Evolutionary conservation across 257 asterid species (phyloP).

Genomic region (Avicennia marina): DNA sequence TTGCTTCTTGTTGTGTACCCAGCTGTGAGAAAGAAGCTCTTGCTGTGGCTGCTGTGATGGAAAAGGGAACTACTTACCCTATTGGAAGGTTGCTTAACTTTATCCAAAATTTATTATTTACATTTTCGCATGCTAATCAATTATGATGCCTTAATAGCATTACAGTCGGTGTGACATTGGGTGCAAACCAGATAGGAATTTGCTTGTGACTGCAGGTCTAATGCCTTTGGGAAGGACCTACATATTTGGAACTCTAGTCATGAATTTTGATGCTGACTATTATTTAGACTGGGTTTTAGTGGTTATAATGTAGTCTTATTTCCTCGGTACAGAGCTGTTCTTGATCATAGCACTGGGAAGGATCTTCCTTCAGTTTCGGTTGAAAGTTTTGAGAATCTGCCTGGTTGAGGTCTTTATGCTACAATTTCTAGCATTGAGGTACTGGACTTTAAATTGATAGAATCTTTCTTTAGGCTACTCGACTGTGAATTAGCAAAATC

Average conservation of each 20-base stretch:
- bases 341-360: constrained; percentile 87
- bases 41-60: constrained; percentile 98
- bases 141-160: no score
- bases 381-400: constrained; percentile 81
- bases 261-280: no score
- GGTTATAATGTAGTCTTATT: no score
- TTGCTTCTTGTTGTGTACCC: no score
- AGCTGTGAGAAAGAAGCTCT: constrained; percentile 75
- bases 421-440: constrained; percentile 82
- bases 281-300: no score
- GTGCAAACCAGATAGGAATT: no score
- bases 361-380: constrained; percentile 87
- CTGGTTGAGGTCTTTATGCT: constrained; percentile 87
- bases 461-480: neutral
- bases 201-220: no score
- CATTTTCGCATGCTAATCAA: no score
- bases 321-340: constrained; percentile 69
- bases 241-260: no score
- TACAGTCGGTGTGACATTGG: no score
- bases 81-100: constrained; percentile 99
- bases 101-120: no score
- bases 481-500: neutral
- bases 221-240: no score
- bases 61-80: constrained; percentile 99
- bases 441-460: constrained; percentile 18